A percentile compares a stretch with the other conserved stretches of the same genome.
phyloP scores from a whole-genome alignment of 768 basidiomycete species.

The Lactifluus hygrophoroides region DNA sequence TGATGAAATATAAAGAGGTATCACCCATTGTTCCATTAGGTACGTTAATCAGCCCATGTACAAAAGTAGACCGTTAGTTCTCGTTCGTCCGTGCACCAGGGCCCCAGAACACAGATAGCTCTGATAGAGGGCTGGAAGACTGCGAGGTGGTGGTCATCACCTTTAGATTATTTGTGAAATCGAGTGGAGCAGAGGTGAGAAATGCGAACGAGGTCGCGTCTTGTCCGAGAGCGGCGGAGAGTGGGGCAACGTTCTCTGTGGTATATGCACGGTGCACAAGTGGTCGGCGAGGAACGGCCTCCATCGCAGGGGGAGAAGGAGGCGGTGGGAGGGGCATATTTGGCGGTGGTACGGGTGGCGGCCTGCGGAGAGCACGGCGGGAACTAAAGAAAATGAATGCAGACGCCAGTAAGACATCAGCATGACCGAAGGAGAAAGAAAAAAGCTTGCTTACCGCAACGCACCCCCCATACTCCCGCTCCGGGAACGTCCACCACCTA shows the following conservation, averaged over 20 bases:
- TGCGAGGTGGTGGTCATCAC: neutral
- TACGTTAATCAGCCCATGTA: neutral
- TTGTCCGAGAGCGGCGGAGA: neutral
- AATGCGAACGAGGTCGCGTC: neutral
- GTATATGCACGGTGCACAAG: constrained; percentile 10
- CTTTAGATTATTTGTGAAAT: constrained; percentile 9
- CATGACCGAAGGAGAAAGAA: neutral
- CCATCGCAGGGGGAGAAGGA: neutral
- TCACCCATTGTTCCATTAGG: neutral
- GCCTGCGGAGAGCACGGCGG: constrained; percentile 18
- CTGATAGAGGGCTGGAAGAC: constrained; percentile 1
- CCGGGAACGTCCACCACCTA: constrained; percentile 5
- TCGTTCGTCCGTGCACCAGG: constrained; percentile 6
- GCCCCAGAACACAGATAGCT: neutral
- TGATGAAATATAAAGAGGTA: neutral
- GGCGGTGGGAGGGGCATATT: constrained; percentile 11
- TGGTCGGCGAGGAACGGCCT: constrained; percentile 6
- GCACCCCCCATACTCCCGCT: constrained; percentile 12
- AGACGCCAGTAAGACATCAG: neutral
- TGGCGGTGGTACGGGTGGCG: constrained; percentile 17
- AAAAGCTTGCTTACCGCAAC: constrained; percentile 11
- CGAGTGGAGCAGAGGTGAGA: neutral
- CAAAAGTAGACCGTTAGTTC: neutral
- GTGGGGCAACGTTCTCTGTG: constrained; percentile 6
- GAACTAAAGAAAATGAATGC: neutral